These are phyloP conservation scores for Brachypodium distachyon DNA, from an alignment of 202 grass and related monocot genomes.

Conservation along the genomic window DNA sequence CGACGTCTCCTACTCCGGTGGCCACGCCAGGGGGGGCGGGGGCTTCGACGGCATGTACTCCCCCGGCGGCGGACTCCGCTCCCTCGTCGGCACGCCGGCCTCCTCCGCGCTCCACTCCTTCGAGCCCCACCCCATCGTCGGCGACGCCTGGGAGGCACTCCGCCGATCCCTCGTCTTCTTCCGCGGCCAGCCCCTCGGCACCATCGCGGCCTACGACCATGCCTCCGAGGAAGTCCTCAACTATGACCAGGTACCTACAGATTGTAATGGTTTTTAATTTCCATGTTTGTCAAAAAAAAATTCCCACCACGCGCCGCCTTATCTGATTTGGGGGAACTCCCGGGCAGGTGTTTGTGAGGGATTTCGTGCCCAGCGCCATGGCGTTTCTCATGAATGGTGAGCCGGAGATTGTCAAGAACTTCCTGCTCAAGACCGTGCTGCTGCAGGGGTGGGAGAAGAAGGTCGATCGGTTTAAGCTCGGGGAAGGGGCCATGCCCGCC, in stretches of 20 bases:
- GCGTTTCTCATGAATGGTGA: conserved; percentile 76
- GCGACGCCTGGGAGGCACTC: conserved; percentile 83
- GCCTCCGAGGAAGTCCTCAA: conserved; percentile 73
- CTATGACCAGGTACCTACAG: conserved; percentile 64
- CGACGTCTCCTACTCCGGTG: conserved; percentile 43
- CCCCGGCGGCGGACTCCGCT: conserved; percentile 36
- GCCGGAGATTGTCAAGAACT: conserved; percentile 70
- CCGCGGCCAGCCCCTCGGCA: conserved; percentile 65
- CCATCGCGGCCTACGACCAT: conserved; percentile 65
- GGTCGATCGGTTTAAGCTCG: conserved; percentile 77
- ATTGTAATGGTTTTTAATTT: background rate
- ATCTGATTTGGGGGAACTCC: background rate
- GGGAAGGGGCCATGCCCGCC: conserved; percentile 85
- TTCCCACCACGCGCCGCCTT: background rate
- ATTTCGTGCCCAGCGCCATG: conserved; percentile 82
- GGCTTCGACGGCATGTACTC: conserved; percentile 60
- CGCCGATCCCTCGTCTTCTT: conserved; percentile 68
- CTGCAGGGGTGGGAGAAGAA: conserved; percentile 81
- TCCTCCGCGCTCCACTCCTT: conserved; percentile 46
- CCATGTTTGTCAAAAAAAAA: background rate
- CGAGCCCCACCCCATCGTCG: conserved; percentile 54
- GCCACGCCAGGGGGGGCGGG: conserved; percentile 10
- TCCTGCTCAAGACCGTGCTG: conserved; percentile 67
- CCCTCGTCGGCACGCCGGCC: conserved; percentile 45
- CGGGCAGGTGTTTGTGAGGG: conserved; percentile 76